Base-by-base conservation (phyloP, 106 monocot genomes). In the Acorus gramineus region DNA sequence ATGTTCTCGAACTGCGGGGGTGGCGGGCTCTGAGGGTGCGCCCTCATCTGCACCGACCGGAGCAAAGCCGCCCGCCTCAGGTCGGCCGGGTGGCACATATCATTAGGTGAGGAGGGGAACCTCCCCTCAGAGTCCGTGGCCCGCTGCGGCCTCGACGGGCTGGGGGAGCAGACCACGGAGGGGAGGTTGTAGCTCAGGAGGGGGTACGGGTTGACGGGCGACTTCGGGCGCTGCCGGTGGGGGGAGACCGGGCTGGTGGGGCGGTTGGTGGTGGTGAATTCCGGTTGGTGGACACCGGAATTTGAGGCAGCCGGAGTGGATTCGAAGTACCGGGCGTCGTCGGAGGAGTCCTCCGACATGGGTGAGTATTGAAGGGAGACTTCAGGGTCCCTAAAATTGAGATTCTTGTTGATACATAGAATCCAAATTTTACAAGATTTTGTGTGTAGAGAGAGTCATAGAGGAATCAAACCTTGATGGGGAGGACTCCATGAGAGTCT, bases 271-370 rank as follows among this genome's bases (percentile, higher is more conserved):
- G 52, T 76, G 8, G 59, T 42, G 14, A 56, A 44, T 56, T 92
- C 84, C 5, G 79, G 46, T 9, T 84, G 86, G 28, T 28, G 28
- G 28, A 1, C 28, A 28, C 28, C 28, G 28, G 1, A 28, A 28
- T 28, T 28, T 1, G 28, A 28, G 28, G 28, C 28, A 1, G 28
- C 28, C 28, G 28, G 28, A 28, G 28, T 28, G 28, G 28, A 1
- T 3, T 86, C 81, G 49, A 52, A 84, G 64, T 66, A 89, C 12
- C 81, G 81, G 9, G 70, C 73, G 47, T 95, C 94, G 6, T 95
- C 94, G 7, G 84, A 28, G 28, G 28, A 90, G 71, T 95, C 94
- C 74, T 95, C 94, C 4, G 90, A 95, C 94, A 95, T 95, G 2
- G 84, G 89, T 46, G 94, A 95, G 79, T 82, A 90, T 44, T 84